Percentiles rank a stretch among this genome's conserved stretches.
Evolutionary conservation across 768 basidiomycete species (phyloP).

Genomic region (Suillus plorans): DNA sequence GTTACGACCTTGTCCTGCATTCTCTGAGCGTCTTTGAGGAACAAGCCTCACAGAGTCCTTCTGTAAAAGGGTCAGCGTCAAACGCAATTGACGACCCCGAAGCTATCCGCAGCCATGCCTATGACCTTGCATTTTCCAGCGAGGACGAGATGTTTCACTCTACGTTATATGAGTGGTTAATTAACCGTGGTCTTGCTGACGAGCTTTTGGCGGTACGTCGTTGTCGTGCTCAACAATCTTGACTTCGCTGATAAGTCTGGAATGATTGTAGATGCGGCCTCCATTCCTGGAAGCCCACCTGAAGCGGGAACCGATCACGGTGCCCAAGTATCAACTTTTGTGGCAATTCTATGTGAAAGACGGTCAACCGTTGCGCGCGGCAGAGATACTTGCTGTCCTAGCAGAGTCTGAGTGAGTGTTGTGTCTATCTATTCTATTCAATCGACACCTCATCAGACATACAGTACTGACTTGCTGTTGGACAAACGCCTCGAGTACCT

Average conservation of each 20-base stretch:
- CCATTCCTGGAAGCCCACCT: slow-evolving; percentile 88
- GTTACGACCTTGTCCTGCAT: slow-evolving; percentile 83
- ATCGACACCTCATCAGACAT: not conserved
- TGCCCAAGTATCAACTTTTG: slow-evolving; percentile 82
- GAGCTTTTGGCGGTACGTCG: slow-evolving; percentile 83
- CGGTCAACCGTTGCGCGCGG: slow-evolving; percentile 83
- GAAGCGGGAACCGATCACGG: slow-evolving; percentile 72
- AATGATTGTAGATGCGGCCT: slow-evolving; percentile 66
- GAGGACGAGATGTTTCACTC: slow-evolving; percentile 95
- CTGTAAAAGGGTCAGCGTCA: slow-evolving; percentile 24
- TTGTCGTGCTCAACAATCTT: slow-evolving; percentile 2
- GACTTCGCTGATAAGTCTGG: slow-evolving; percentile 12
- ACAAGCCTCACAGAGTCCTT: slow-evolving; percentile 36
- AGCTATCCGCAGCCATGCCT: slow-evolving; percentile 78
- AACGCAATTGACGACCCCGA: slow-evolving; percentile 53
- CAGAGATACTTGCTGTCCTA: slow-evolving; percentile 76
- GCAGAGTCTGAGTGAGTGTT: slow-evolving; percentile 80
- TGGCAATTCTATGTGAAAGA: slow-evolving; percentile 98
- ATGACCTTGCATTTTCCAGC: slow-evolving; percentile 79
- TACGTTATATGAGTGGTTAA: slow-evolving; percentile 92
- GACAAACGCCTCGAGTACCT: slow-evolving; percentile 86
- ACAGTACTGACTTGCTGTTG: slow-evolving; percentile 66
- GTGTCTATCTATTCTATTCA: not conserved
- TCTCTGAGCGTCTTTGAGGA: slow-evolving; percentile 81
- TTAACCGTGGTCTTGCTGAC: slow-evolving; percentile 75